A percentile compares a stretch with the other conserved stretches of the same genome.
Evolutionary conservation across 2,329 filamentous ascomycete species (phyloP).

Genomic region (Didymella pomorum): DNA sequence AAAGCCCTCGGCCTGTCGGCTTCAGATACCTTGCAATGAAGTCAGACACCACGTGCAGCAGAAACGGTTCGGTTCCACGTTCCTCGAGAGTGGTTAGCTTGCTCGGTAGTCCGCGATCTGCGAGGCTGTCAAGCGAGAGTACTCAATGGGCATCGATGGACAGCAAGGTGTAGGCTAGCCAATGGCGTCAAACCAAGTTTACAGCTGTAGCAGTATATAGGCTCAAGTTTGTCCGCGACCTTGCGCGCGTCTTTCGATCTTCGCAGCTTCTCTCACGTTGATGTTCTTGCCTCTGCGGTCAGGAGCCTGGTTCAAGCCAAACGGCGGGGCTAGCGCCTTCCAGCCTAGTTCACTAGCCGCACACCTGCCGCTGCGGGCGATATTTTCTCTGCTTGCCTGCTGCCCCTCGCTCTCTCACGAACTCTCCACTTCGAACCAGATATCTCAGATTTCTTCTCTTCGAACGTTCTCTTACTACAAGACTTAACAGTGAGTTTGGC

Average conservation of each 20-base stretch:
- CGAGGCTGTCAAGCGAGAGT: slow-evolving; percentile 26
- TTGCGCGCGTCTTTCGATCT: background rate
- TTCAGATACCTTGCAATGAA: slow-evolving; percentile 8
- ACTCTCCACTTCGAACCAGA: slow-evolving; percentile 27
- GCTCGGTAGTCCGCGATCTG: slow-evolving; percentile 24
- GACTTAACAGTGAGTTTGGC: slow-evolving; percentile 36
- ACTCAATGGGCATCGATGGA: slow-evolving; percentile 20
- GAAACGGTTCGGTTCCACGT: slow-evolving; percentile 27
- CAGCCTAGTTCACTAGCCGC: slow-evolving; percentile 18
- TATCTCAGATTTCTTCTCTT: slow-evolving; percentile 22
- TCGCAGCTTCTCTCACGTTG: slow-evolving; percentile 2
- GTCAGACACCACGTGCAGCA: slow-evolving; percentile 20
- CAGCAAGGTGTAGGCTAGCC: slow-evolving; percentile 17
- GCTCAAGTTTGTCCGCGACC: slow-evolving; percentile 6
- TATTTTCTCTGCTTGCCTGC: slow-evolving; percentile 34
- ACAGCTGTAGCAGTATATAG: slow-evolving; percentile 8
- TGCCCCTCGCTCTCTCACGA: slow-evolving; percentile 28
- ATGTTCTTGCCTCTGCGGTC: slow-evolving; percentile 10
- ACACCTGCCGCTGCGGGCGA: slow-evolving; percentile 26
- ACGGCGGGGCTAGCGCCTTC: slow-evolving; percentile 25
- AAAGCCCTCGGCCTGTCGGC: slow-evolving; percentile 10
- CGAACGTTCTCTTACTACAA: slow-evolving; percentile 31
- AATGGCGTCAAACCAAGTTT: background rate
- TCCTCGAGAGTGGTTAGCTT: slow-evolving; percentile 28
- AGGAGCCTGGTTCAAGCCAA: slow-evolving; percentile 7